Evolutionary conservation across 2,329 filamentous ascomycete genomes (phyloP).

Genomic region (Exophiala phaeomuriformis): DNA sequence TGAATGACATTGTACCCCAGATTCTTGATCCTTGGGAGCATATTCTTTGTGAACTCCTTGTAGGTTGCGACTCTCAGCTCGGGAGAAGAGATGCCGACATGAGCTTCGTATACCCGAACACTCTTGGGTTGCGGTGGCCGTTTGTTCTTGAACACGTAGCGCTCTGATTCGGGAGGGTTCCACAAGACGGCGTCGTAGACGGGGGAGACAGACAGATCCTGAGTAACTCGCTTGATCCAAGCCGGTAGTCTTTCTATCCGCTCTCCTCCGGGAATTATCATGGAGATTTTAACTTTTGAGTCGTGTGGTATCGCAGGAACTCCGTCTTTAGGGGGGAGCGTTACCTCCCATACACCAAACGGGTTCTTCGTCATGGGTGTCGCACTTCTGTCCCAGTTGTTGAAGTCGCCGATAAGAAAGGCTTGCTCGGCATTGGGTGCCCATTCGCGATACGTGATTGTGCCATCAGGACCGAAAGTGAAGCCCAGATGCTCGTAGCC

Average conservation of each 20-base stretch:
- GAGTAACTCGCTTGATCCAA: constrained; percentile 96
- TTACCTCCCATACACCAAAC: constrained; percentile 82
- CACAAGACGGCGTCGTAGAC: constrained; percentile 94
- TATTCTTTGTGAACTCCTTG: constrained; percentile 91
- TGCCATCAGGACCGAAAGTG: constrained; percentile 70
- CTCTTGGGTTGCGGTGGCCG: constrained; percentile 77
- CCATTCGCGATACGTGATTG: constrained; percentile 92
- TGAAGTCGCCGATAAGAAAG: constrained; percentile 90
- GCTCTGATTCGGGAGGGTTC: constrained; percentile 74
- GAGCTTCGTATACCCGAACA: constrained; percentile 94
- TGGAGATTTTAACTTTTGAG: constrained; percentile 91
- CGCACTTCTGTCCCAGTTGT: constrained; percentile 76
- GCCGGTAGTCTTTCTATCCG: constrained; percentile 81
- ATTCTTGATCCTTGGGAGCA: constrained; percentile 81
- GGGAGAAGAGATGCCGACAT: constrained; percentile 92
- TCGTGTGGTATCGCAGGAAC: constrained; percentile 79
- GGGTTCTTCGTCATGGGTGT: constrained; percentile 80
- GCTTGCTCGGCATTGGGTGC: constrained; percentile 81
- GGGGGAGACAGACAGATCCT: constrained; percentile 81
- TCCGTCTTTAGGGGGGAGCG: constrained; percentile 64
- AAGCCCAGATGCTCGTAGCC: constrained; percentile 83
- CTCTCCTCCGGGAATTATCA: constrained; percentile 71
- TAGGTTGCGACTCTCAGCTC: constrained; percentile 85
- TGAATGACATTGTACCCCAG: constrained; percentile 97
- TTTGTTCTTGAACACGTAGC: constrained; percentile 75